Conservation (phyloP, 2,329 filamentous ascomycete genomes). For the Aureobasidium lini region DNA sequence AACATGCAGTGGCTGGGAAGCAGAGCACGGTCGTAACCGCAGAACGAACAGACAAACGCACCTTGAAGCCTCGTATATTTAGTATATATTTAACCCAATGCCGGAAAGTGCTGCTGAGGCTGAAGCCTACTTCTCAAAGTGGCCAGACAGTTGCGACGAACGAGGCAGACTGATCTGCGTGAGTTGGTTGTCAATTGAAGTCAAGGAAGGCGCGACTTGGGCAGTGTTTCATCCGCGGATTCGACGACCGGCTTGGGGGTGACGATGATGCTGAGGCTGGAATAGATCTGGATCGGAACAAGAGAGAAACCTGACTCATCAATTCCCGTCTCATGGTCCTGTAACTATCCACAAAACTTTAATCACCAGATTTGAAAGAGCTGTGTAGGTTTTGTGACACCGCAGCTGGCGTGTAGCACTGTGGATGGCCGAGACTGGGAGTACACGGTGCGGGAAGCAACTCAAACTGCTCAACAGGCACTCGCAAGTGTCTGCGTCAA, state of each 20-base stretch:
- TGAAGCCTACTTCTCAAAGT: neutral
- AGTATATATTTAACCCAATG: neutral
- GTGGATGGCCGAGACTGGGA: neutral
- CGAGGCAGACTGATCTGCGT: neutral
- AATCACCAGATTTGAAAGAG: neutral
- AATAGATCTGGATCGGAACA: constrained; percentile 4
- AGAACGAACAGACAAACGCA: constrained; percentile 6
- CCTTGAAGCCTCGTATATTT: constrained; percentile 8
- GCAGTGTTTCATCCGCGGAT: neutral
- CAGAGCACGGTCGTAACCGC: constrained; percentile 5
- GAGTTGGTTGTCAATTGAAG: neutral
- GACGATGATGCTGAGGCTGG: neutral
- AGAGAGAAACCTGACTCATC: constrained; percentile 1
- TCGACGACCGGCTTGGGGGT: neutral
- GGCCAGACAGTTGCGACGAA: neutral
- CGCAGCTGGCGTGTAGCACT: constrained; percentile 3
- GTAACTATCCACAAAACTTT: neutral
- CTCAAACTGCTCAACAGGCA: neutral
- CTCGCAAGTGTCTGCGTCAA: neutral
- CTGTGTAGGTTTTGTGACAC: neutral
- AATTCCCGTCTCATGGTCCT: constrained; percentile 3
- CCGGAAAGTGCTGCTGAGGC: neutral
- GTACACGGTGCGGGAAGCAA: neutral
- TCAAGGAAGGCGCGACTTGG: neutral
- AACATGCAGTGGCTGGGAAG: constrained; percentile 11